phyloP scores from a whole-genome alignment of 192 early-diverging fungal genomes.

The Podila verticillata region DNA sequence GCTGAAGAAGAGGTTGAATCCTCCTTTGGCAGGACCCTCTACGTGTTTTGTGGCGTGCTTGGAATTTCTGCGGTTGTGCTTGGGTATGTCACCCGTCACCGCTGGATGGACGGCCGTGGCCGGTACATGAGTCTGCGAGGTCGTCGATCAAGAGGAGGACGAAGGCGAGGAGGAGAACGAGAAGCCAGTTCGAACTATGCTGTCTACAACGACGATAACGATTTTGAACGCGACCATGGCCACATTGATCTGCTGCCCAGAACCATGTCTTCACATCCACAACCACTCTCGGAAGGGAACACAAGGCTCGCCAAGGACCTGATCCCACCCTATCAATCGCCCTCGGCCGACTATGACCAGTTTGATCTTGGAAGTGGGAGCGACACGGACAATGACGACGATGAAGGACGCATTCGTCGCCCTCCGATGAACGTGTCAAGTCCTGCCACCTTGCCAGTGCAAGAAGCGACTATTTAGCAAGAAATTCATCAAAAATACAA shows the following conservation, averaged over 20 bases:
- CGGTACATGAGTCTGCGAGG: conserved; percentile 12
- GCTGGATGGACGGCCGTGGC: conserved; percentile 17
- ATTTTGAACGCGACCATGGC: background rate
- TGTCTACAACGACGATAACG: background rate
- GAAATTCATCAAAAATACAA: too few relatives aligned
- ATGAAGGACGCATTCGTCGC: too few relatives aligned
- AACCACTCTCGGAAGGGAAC: background rate
- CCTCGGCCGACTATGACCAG: background rate
- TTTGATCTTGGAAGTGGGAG: background rate
- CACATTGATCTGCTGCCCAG: background rate
- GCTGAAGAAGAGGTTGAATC: background rate
- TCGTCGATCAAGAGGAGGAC: background rate
- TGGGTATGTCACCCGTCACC: conserved; percentile 15
- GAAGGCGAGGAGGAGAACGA: background rate
- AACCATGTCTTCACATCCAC: background rate
- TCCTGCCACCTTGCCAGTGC: background rate
- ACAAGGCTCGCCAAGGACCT: background rate
- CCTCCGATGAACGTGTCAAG: too few relatives aligned
- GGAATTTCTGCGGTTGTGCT: conserved; percentile 11
- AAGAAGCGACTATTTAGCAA: background rate
- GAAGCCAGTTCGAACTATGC: background rate
- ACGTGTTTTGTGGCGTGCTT: conserved; percentile 18
- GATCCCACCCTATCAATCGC: conserved; percentile 1
- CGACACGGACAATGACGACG: background rate
- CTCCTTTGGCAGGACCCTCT: conserved; percentile 6